Evolutionary conservation across 331 rosid genomes (phyloP).

Genomic region (Acacia pycnantha): DNA sequence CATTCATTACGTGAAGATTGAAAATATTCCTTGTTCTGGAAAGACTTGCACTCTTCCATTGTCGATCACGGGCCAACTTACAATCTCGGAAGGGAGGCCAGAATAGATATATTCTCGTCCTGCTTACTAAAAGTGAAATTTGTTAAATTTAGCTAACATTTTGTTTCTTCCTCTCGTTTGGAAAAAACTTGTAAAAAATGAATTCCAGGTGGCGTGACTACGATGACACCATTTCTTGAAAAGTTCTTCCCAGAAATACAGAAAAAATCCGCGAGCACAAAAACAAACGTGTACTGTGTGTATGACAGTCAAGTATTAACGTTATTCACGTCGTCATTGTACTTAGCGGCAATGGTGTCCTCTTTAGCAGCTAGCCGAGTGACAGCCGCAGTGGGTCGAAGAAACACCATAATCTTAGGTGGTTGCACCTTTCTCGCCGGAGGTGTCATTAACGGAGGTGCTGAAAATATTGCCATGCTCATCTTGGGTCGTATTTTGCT

Average conservation of each 20-base stretch:
- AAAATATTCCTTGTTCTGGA: neutral
- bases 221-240: constrained; percentile 51
- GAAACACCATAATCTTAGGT: constrained; percentile 50
- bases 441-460: constrained; percentile 48
- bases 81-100: neutral
- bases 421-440: constrained; percentile 53
- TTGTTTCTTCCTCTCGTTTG: neutral
- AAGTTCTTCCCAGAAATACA: constrained; percentile 50
- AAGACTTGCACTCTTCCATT: neutral
- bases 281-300: constrained; percentile 45
- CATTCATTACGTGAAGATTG: neutral
- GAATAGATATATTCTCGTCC: neutral
- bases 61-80: neutral
- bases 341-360: constrained; percentile 46
- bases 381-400: constrained; percentile 41
- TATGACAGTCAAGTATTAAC: constrained; percentile 53
- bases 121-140: neutral
- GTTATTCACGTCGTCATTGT: constrained; percentile 55
- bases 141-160: neutral
- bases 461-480: constrained; percentile 54
- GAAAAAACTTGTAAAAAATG: neutral
- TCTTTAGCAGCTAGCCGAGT: constrained; percentile 46
- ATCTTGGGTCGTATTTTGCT: constrained; percentile 60
- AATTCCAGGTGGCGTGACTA: constrained; percentile 58
- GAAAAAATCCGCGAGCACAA: constrained; percentile 27